Conservation (phyloP, 805 yeast genomes). For the Wickerhamomyces rabaulensis region DNA sequence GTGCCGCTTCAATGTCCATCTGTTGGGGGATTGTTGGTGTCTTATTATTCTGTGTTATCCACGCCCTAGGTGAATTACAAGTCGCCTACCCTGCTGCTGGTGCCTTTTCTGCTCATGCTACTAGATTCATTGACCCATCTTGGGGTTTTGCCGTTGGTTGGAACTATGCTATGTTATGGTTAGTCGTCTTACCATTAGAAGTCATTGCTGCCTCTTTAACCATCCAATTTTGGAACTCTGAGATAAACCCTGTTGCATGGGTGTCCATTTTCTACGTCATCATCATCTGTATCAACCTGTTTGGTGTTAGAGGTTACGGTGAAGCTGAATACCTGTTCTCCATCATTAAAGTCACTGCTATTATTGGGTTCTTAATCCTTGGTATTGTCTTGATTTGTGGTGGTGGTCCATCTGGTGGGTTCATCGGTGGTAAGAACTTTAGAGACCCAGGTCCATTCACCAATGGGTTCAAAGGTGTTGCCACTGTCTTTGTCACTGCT, state of each 20-base stretch:
- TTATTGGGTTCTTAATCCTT: conserved; percentile 47
- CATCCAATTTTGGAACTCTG: conserved; percentile 44
- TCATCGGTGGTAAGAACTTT: conserved; percentile 43
- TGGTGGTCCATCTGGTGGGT: conserved; percentile 41
- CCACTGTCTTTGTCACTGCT: conserved; percentile 50
- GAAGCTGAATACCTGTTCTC: conserved; percentile 49
- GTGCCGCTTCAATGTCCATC: conserved; percentile 59
- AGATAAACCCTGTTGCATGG: conserved; percentile 42
- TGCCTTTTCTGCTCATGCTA: conserved; percentile 56
- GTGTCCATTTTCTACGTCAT: conserved; percentile 45
- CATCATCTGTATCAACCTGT: conserved; percentile 44
- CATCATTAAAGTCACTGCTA: conserved; percentile 42
- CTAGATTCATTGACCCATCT: conserved; percentile 54
- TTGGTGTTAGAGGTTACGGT: conserved; percentile 53
- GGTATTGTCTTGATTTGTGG: conserved; percentile 47
- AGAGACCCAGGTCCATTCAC: conserved; percentile 60
- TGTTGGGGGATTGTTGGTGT: conserved; percentile 50
- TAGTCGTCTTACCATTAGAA: conserved; percentile 46
- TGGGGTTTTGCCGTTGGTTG: conserved; percentile 62
- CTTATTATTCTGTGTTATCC: conserved; percentile 54
- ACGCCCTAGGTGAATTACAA: conserved; percentile 57
- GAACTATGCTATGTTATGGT: conserved; percentile 50
- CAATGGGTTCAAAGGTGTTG: conserved; percentile 48
- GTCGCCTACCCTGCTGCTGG: conserved; percentile 61
- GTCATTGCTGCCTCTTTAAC: conserved; percentile 51